phyloP scores from a whole-genome alignment of 345 rosid species.

The Aquilaria sinensis region DNA sequence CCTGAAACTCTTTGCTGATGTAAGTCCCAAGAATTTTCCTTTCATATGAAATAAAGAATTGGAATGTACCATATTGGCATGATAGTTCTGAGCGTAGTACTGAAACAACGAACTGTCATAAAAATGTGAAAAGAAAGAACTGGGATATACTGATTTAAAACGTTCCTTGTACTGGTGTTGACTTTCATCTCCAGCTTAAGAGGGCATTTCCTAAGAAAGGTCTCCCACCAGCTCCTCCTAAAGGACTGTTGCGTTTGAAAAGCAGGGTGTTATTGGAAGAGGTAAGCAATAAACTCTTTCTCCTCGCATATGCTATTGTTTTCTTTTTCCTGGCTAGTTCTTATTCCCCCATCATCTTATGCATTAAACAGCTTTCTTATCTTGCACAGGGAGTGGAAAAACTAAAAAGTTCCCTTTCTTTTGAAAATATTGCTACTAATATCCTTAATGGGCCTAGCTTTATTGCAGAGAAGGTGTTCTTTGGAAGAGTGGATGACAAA shows the following conservation, averaged over 20 bases:
- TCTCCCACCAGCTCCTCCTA: constrained; percentile 89
- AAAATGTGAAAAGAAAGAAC: neutral
- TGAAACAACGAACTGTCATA: neutral
- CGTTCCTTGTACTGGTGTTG: constrained; percentile 14
- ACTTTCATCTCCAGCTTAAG: constrained; percentile 57
- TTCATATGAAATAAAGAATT: neutral
- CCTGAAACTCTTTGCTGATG: constrained; percentile 78
- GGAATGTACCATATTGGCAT: neutral
- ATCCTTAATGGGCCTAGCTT: constrained; percentile 39
- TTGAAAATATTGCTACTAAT: constrained; percentile 13
- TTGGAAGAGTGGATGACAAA: constrained; percentile 98
- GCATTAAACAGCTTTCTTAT: neutral
- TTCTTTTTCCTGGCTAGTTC: neutral
- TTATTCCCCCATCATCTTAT: neutral
- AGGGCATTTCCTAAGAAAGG: constrained; percentile 67
- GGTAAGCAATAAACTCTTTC: constrained; percentile 42
- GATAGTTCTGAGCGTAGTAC: constrained; percentile 2
- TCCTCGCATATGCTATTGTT: neutral
- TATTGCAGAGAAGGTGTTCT: constrained; percentile 88
- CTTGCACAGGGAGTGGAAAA: too few relatives aligned
- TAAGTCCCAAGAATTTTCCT: constrained; percentile 28
- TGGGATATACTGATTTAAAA: constrained; percentile 2
- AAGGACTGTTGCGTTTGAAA: constrained; percentile 88
- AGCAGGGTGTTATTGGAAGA: constrained; percentile 89
- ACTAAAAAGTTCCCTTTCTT: neutral